Base-by-base conservation (phyloP, 1,139 yeast genomes). In the Arxiozyma bovina region DNA sequence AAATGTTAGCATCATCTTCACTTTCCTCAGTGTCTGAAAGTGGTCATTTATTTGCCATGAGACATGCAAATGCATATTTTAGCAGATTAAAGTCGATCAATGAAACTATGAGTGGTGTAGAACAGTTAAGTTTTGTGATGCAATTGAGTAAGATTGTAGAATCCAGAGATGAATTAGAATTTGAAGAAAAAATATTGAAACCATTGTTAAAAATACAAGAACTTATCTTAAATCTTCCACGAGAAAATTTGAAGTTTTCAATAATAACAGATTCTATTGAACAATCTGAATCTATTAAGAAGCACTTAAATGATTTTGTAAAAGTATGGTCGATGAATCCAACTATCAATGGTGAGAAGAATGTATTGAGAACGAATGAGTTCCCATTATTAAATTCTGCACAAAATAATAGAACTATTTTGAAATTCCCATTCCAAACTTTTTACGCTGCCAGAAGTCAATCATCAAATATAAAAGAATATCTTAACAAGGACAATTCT, bases 381-480 rank as follows among this genome's bases (percentile, higher is more conserved):
- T 56, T 55, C 49, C 61, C 66, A 21, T 50, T 57, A 22, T 54
- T 21, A 4, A 20, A 7, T 25, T 20, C 27, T 3, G n/a, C 15
- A 12, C 41, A 30, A 9, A 48, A 23, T 18, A 21, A 17, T 5
- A 53, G 51, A 30, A 71, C 72, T 46, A 78, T 81, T 59, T 77
- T 91, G 53, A 76, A 83, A 57, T 76, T 93, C 57, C 98, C 98
- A 30, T 89, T 87, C 72, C 97, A 89, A 65, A 96, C 91, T 8
- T 86, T 89, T 46, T 93, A 89, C 65, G 79, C 95, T 0, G 85
- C 96, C 1, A 74, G 82, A 45, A 85, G 90, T 0, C 50, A 51
- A 34, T 71, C 82, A 43, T 66, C 73, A 18, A 96, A 96, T 44
- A 82, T 87, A 2, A 76, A 82, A 3, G 41, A 49, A 5, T 90